Evolutionary conservation across 768 basidiomycete genomes (phyloP).

Genomic region (Cystofilobasidium macerans): DNA sequence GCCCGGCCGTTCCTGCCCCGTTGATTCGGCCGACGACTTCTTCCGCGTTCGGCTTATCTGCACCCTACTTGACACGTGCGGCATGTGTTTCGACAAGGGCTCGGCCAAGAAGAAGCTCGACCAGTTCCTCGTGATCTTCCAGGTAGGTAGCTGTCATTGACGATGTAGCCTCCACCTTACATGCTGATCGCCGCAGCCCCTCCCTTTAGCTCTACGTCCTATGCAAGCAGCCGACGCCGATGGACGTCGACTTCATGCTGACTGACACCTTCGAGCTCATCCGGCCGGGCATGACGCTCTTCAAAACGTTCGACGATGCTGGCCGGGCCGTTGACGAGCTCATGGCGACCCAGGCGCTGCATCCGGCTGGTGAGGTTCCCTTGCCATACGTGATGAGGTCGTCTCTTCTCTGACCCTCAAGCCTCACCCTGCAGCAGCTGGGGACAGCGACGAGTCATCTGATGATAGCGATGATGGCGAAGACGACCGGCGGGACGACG

Average conservation of each 20-base stretch:
- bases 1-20: conserved; percentile 57
- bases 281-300: conserved; percentile 63
- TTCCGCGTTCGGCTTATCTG: conserved; percentile 88
- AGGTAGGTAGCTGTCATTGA: conserved; percentile 51
- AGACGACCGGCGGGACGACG: no score
- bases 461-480: conserved; percentile 18
- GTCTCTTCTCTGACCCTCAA: background rate
- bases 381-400: background rate
- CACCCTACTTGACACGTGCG: conserved; percentile 84
- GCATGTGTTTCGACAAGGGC: conserved; percentile 94
- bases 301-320: conserved; percentile 73
- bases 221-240: conserved; percentile 71
- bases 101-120: conserved; percentile 86
- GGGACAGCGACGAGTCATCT: conserved; percentile 30
- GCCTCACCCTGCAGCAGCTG: conserved; percentile 40
- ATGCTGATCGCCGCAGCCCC: conserved; percentile 34
- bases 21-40: conserved; percentile 92
- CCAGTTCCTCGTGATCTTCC: conserved; percentile 83
- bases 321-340: conserved; percentile 82
- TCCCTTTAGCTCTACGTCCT: conserved; percentile 57
- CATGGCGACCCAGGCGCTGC: conserved; percentile 57
- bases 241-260: conserved; percentile 98
- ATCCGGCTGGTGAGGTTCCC: conserved; percentile 45
- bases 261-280: conserved; percentile 88
- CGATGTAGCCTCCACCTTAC: conserved; percentile 1